phyloP scores from a whole-genome alignment of 768 basidiomycete genomes.

The Lyophyllum shimeji region DNA sequence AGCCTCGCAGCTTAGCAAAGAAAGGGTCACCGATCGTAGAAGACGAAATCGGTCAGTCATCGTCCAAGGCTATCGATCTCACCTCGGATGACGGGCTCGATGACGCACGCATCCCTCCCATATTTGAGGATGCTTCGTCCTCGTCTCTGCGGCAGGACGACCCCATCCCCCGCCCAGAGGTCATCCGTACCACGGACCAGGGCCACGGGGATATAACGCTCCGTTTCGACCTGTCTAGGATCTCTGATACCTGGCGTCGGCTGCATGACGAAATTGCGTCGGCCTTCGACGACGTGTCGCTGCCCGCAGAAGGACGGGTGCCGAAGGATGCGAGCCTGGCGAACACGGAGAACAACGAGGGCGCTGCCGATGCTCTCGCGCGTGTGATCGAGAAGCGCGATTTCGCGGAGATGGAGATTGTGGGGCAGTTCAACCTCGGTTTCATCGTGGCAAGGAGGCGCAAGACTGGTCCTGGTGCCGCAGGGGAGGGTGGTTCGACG shows the following conservation, averaged over 20 bases:
- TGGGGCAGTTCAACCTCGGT: conserved; percentile 95
- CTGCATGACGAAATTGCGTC: conserved; percentile 4
- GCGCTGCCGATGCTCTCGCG: conserved; percentile 65
- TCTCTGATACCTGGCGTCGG: conserved; percentile 24
- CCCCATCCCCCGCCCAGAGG: conserved; percentile 35
- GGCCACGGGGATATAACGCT: conserved; percentile 25
- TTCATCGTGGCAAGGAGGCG: conserved; percentile 85
- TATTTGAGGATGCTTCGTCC: conserved; percentile 17
- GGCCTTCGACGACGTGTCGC: background rate
- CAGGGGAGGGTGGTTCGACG: background rate
- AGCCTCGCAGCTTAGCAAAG: background rate
- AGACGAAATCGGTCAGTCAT: conserved; percentile 10
- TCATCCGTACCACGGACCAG: conserved; percentile 32
- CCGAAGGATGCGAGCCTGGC: conserved; percentile 38
- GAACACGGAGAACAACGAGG: conserved; percentile 49
- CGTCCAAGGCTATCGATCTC: conserved; percentile 18
- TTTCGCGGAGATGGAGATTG: conserved; percentile 77
- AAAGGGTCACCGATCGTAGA: conserved; percentile 20
- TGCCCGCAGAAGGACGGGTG: conserved; percentile 11
- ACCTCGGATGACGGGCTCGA: conserved; percentile 21
- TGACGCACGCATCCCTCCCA: conserved; percentile 15
- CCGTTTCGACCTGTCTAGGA: conserved; percentile 32
- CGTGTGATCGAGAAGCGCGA: conserved; percentile 87
- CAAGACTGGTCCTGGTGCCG: conserved; percentile 21
- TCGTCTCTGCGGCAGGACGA: conserved; percentile 15